phyloP scores from a whole-genome alignment of 306 rosid species.

The Myrica gale region DNA sequence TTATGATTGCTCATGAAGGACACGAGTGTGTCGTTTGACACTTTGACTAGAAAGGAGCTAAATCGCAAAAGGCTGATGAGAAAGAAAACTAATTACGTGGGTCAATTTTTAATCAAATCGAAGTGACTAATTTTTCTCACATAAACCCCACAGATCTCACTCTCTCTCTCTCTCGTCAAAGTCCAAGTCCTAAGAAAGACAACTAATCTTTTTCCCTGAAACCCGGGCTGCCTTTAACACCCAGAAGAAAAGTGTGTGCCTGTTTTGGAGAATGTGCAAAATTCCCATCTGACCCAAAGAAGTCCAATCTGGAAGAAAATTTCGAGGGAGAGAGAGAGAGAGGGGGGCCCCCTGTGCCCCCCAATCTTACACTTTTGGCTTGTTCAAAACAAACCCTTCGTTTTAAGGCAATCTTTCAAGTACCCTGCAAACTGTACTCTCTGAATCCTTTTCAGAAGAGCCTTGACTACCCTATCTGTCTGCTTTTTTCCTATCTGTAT shows the following conservation, averaged over 20 bases:
- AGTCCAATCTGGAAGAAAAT: constrained; percentile 5
- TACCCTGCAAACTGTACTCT: constrained; percentile 20
- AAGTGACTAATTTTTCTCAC: constrained; percentile 27
- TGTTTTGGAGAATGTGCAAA: constrained; percentile 66
- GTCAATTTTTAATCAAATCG: constrained; percentile 45
- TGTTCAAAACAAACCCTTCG: constrained; percentile 25
- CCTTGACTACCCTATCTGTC: constrained; percentile 64
- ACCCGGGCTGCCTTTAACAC: background rate
- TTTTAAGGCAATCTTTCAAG: constrained; percentile 33
- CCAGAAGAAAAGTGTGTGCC: background rate
- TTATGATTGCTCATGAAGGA: constrained; percentile 17
- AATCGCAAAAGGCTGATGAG: constrained; percentile 36
- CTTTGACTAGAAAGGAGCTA: constrained; percentile 35
- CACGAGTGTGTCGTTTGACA: constrained; percentile 34
- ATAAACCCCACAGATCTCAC: constrained; percentile 31
- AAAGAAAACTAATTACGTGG: constrained; percentile 5
- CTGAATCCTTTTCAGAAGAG: constrained; percentile 54
- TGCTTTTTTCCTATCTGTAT: constrained; percentile 28
- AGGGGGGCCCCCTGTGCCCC: constrained; percentile 4
- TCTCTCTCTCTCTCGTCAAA: background rate
- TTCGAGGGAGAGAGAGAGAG: background rate
- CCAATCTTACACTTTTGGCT: constrained; percentile 20
- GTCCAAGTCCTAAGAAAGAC: background rate
- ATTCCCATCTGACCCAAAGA: constrained; percentile 18
- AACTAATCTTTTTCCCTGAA: background rate